Evolutionary conservation across 2,329 filamentous ascomycete species (phyloP), one percentile per base, ranked within the genome.

Genomic region (Alternaria sp.): DNA sequence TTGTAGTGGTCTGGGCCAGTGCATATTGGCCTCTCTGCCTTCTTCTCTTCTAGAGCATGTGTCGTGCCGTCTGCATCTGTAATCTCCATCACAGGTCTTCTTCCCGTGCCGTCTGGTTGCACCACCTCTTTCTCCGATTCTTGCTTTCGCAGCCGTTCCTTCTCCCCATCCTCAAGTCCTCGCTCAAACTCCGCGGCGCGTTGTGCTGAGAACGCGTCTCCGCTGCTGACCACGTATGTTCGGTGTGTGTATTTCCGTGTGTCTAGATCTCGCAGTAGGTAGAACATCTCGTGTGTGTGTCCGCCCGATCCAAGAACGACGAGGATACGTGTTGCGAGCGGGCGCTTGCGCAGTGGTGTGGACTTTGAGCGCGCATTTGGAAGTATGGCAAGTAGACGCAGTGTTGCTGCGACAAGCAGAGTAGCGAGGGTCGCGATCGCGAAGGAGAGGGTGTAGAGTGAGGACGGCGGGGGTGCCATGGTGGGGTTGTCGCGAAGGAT

Each of bases 241-340:
- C 96, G 88, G 72, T 92, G 90, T 6, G 82, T 84, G 76, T 81
- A 84, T 55, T 79, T 78, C 8, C 63, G 55, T 56, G 80, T 79
- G 59, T 82, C 76, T 1, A 90, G 81, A 69, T 86, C 87, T 70
- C 84, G 83, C 71, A 99, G 88, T 83, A 97, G 92, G 74, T 91
- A 89, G 66, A 97, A 85, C 92, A 99, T 97, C 81, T 99, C 96
- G 51, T 93, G 90, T 0, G 96, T 97, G 81, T 99, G 96, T 1
- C 96, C 96, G 30, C 96, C 96, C 3, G 92, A 96, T 56, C 96
- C 96, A 23, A 98, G 90, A 25, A 98, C 90, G 67, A 97, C 87
- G 30, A 97, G 84, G 58, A 94, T 84, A 78, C 94, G 89, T 7
- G 84, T 84, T 25, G 83, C 82, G 5, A 73, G 55, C 20, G 75